A percentile compares a stretch with the other conserved stretches of the same genome.
Conservation (phyloP, 73 alveolate genomes). For the Tetrahymena thermophila region DNA sequence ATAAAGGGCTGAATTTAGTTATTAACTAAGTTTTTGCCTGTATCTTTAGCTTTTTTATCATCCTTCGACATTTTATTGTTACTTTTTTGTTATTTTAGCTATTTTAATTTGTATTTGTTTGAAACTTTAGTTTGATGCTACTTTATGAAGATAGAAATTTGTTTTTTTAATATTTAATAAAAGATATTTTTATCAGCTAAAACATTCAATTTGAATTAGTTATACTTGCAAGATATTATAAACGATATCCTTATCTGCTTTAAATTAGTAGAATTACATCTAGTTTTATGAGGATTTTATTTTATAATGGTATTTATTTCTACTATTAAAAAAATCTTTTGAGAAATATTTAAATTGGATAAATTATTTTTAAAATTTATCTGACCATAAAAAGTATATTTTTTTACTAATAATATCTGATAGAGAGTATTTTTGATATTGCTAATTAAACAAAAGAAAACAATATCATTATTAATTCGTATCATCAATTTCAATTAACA, state of each 20-base stretch:
- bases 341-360: not conserved
- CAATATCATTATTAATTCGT: no score
- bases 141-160: not conserved
- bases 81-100: not conserved
- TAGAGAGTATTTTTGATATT: not conserved
- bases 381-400: not conserved
- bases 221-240: no score
- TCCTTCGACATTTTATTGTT: not conserved
- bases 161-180: no score
- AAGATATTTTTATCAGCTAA: not conserved
- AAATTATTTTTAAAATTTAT: no score
- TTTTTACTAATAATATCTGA: not conserved
- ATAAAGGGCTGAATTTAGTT: conserved; percentile 6
- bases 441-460: no score
- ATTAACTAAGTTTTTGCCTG: not conserved
- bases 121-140: not conserved
- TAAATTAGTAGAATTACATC: no score
- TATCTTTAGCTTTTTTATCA: not conserved
- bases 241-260: no score
- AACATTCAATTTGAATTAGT: not conserved
- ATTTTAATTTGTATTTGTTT: not conserved
- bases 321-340: no score
- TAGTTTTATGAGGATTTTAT: no score
- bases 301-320: no score
- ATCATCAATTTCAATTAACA: no score